phyloP scores from a whole-genome alignment of 495 filamentous ascomycete genomes.

The Neurospora sp. region DNA sequence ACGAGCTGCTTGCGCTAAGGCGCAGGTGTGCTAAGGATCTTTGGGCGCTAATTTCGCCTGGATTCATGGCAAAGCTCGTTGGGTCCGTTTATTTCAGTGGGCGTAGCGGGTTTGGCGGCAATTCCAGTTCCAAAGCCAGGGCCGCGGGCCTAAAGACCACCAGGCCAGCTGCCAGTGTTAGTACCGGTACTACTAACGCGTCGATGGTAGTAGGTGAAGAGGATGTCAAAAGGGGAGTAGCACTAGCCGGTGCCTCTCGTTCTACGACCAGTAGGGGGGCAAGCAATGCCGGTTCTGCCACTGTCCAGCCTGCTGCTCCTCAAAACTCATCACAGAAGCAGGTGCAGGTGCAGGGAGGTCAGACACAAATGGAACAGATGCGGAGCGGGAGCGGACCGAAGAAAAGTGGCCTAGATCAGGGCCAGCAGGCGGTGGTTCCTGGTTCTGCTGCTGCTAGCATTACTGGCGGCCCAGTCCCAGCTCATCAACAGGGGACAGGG shows the following conservation, averaged over 20 bases:
- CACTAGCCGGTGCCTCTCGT: background rate
- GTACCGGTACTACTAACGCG: background rate
- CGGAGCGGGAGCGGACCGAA: background rate
- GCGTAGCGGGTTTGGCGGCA: background rate
- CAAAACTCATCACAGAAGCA: background rate
- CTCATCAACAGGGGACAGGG: background rate
- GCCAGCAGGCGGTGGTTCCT: constrained; percentile 4
- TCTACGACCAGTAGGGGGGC: background rate
- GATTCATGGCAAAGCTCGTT: constrained; percentile 17
- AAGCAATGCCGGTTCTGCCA: background rate
- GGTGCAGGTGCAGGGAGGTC: background rate
- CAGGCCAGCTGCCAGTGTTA: background rate
- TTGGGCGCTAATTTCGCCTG: constrained; percentile 38
- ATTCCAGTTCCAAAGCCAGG: background rate
- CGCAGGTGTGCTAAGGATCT: constrained; percentile 43
- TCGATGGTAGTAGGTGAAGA: background rate
- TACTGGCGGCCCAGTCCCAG: background rate
- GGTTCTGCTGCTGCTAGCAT: background rate
- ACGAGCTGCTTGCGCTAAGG: constrained; percentile 37
- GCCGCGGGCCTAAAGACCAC: background rate
- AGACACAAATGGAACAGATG: background rate
- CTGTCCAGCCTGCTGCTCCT: background rate
- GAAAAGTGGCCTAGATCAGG: constrained; percentile 8
- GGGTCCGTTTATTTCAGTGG: constrained; percentile 42
- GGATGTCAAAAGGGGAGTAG: background rate